phyloP scores from a whole-genome alignment of 2,329 filamentous ascomycete species.

The Monosporascus sp. region DNA sequence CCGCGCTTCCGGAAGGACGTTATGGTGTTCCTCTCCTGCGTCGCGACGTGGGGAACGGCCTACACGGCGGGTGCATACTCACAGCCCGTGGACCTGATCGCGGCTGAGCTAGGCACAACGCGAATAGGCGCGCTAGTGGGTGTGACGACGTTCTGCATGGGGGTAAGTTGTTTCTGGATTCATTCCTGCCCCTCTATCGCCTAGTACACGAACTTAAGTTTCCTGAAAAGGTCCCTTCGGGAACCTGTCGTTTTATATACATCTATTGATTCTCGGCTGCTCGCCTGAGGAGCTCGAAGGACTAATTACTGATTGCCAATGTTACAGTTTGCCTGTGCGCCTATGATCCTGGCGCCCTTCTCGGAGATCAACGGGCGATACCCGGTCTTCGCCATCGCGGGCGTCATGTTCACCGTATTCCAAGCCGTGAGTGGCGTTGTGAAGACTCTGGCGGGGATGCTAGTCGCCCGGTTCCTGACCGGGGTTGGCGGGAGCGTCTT shows the following conservation, averaged over 20 bases:
- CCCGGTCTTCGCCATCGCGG: constrained; percentile 73
- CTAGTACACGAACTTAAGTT: background rate
- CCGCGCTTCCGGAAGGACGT: constrained; percentile 62
- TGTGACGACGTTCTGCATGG: constrained; percentile 76
- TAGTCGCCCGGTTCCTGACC: constrained; percentile 69
- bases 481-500: constrained; percentile 76
- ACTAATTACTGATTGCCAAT: no score
- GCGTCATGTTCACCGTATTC: constrained; percentile 65
- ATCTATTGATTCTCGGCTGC: no score
- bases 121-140: constrained; percentile 64
- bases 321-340: constrained; percentile 63
- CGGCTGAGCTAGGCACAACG: constrained; percentile 59
- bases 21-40: constrained; percentile 68
- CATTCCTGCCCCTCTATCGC: background rate
- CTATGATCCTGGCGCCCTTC: constrained; percentile 84
- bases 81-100: constrained; percentile 62
- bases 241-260: no score
- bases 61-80: constrained; percentile 80
- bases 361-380: constrained; percentile 84
- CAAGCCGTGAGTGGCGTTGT: constrained; percentile 72
- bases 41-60: constrained; percentile 71
- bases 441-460: constrained; percentile 64
- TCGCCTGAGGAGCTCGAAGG: no score
- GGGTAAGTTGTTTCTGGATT: constrained; percentile 40
- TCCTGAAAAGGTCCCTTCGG: no score